Base-by-base conservation (phyloP, 208 protist species). In the Trypanosoma platydactyli region DNA sequence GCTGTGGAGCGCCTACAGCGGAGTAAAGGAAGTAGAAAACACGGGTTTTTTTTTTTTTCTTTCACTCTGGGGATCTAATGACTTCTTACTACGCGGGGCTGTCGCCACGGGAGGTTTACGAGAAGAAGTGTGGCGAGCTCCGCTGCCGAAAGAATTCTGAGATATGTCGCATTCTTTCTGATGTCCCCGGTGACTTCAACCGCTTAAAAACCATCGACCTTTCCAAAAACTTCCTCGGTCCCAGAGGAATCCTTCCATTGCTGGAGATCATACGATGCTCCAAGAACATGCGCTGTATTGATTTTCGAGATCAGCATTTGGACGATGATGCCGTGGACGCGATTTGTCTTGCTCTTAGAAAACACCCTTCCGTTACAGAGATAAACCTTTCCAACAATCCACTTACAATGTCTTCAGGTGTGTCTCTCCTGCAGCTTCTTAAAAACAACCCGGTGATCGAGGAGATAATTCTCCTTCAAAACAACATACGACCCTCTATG, bases 301-400 rank as follows among this genome's bases (percentile, higher is more conserved):
- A 89, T 50, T 49, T 96, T 16, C 70, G 78, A 15, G 69, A 71
- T 20, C 89, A 95, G 62, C 46, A 89, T 46, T 68, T 97, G 15
- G 64, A 77, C 57, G 77, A 88, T n/a, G 79, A 91, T 7, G 60
- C 81, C 0, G 71, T 94, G 9, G 76, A 81, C 16, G 64, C 73
- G 13, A 46, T 97, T 29, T 89, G 83, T 53, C 78, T 65, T 16
- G 73, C 76, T 1, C 44, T 94, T 7, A 57, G 72, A 1, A 55
- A 74, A 7, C 89, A 97, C 72, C 81, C 78, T 0, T 73, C 81
- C 0, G 50, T 97, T 58, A 50, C 76, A 20, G 75, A 59, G n/a
- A 51, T 97, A 22, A 84, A 97, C 65, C 62, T 97, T 30, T 91
- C 83, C 0, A 64, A 87, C 44, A 97, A 97, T 61, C 86, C 88